These are phyloP conservation scores for Ramaria rubella DNA, from an alignment of 768 basidiomycete species.

Conservation along the genomic window DNA sequence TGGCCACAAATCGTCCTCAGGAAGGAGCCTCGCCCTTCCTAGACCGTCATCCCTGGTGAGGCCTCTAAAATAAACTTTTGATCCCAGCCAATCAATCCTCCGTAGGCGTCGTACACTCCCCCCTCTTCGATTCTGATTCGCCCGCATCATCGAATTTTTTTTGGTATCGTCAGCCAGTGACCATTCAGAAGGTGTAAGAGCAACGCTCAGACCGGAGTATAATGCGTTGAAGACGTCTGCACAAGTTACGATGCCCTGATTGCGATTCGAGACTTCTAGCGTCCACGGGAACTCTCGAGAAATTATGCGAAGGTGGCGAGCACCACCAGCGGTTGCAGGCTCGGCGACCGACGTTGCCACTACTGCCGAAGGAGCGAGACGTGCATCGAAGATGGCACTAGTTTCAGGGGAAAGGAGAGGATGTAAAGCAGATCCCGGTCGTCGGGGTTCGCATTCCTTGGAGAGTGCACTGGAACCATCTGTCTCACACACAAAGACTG, in stretches of 20 bases:
- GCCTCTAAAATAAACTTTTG: constrained; percentile 8
- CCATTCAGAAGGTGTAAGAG: constrained; percentile 10
- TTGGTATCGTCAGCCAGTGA: constrained; percentile 8
- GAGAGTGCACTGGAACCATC: not conserved
- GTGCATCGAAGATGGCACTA: constrained; percentile 1
- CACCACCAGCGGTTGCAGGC: constrained; percentile 4
- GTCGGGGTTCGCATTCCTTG: not conserved
- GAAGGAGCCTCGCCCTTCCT: constrained; percentile 3
- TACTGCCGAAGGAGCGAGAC: not conserved
- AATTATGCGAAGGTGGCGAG: constrained; percentile 5
- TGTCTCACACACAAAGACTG: not conserved
- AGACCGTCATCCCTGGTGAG: constrained; percentile 7
- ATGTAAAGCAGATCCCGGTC: not conserved
- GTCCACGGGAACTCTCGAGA: constrained; percentile 12
- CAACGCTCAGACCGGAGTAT: constrained; percentile 4
- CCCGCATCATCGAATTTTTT: constrained; percentile 7
- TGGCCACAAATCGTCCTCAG: constrained; percentile 7
- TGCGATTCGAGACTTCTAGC: constrained; percentile 3
- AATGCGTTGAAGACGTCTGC: constrained; percentile 9
- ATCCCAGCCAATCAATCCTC: constrained; percentile 11
- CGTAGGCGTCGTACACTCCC: constrained; percentile 4
- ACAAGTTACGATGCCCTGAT: constrained; percentile 2
- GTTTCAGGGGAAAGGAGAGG: constrained; percentile 4
- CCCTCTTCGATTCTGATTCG: constrained; percentile 8
- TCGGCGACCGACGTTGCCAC: not conserved